Conservation (phyloP, 495 filamentous ascomycete species). For the Elasticomyces elasticus region DNA sequence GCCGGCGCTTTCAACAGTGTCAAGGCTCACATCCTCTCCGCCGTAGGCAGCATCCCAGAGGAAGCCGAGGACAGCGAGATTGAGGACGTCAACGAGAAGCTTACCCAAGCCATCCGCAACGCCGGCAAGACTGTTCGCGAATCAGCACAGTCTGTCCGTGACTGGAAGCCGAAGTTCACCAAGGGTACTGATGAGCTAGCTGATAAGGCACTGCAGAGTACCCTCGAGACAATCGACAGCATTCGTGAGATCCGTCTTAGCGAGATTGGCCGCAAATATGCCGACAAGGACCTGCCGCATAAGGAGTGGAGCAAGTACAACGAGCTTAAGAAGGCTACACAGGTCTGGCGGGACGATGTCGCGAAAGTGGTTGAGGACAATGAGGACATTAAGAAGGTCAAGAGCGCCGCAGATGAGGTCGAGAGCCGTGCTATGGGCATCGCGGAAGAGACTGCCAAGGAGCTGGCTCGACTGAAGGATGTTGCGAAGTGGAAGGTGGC, state of each 20-base stretch:
- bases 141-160: constrained; percentile 68
- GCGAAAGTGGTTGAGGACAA: constrained; percentile 61
- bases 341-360: constrained; percentile 77
- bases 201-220: constrained; percentile 64
- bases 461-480: constrained; percentile 73
- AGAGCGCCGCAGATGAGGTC: constrained; percentile 55
- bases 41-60: constrained; percentile 47
- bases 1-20: constrained; percentile 52
- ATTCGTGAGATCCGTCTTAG: constrained; percentile 84
- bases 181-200: constrained; percentile 58
- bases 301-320: constrained; percentile 94
- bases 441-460: constrained; percentile 71
- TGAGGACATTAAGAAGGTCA: constrained; percentile 58
- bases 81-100: constrained; percentile 51
- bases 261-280: constrained; percentile 96
- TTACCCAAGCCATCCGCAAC: constrained; percentile 54
- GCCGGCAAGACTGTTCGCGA: constrained; percentile 69
- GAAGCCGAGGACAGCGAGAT: constrained; percentile 43
- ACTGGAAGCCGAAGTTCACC: constrained; percentile 68
- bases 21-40: constrained; percentile 54
- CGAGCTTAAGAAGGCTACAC: constrained; percentile 67
- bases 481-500: constrained; percentile 78
- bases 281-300: constrained; percentile 93
- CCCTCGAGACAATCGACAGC: constrained; percentile 69
- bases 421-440: constrained; percentile 68